A percentile compares a stretch with the other conserved stretches of the same genome.
phyloP scores from a whole-genome alignment of 345 rosid species.

The Salix suchowensis region DNA sequence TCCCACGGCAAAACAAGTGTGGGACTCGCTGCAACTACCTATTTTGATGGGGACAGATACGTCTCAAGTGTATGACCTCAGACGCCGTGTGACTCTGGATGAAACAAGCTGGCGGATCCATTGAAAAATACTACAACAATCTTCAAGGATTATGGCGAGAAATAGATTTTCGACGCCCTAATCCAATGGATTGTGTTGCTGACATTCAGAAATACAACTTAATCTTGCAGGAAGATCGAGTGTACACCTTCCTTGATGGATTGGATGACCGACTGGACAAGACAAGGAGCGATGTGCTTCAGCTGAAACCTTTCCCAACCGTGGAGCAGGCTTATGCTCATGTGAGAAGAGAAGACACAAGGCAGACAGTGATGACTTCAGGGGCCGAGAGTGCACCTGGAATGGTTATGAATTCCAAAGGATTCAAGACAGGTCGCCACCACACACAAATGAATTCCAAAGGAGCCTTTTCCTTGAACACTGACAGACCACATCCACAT shows the following conservation, averaged over 20 bases:
- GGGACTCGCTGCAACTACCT: too few relatives aligned
- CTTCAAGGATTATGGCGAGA: constrained; percentile 3
- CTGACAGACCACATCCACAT: too few relatives aligned
- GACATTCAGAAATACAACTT: not conserved
- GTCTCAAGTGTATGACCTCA: not conserved
- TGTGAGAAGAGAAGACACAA: not conserved
- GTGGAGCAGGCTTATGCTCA: constrained; percentile 4
- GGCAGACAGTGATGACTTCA: not conserved
- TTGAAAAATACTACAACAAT: not conserved
- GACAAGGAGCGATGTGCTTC: not conserved
- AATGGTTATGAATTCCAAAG: too few relatives aligned
- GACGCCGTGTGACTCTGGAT: not conserved
- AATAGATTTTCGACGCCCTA: not conserved
- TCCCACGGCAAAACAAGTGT: too few relatives aligned
- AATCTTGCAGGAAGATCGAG: not conserved
- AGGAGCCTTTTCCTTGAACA: fast-evolving
- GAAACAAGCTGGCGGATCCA: not conserved
- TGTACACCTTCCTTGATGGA: constrained; percentile 1
- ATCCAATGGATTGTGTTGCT: not conserved
- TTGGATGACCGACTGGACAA: not conserved
- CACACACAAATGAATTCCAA: too few relatives aligned
- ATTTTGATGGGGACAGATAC: not conserved
- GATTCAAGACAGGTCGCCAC: too few relatives aligned
- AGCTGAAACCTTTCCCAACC: not conserved
- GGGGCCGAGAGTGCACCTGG: too few relatives aligned